A percentile compares a stretch with the other conserved stretches of the same genome.
These are phyloP conservation scores for Xylaria nigripes DNA, from an alignment of 495 filamentous ascomycete species.

Conservation along the genomic window DNA sequence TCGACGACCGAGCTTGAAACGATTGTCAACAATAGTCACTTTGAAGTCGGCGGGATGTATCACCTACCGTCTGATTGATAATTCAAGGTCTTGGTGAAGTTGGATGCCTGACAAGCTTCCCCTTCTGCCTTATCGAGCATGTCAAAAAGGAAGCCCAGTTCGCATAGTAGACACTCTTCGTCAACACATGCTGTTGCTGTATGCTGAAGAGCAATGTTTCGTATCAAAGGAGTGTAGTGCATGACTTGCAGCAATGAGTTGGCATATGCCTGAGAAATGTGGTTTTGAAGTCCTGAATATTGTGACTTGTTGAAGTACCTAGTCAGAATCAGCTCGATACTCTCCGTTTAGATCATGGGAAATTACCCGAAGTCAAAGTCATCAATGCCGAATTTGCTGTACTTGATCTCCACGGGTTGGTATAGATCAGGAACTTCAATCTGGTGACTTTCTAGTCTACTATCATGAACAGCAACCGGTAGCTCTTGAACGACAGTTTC, in stretches of 20 bases:
- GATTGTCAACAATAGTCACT: constrained; percentile 9
- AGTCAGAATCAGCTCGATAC: constrained; percentile 6
- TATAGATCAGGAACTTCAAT: constrained; percentile 78
- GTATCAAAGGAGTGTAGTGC: constrained; percentile 77
- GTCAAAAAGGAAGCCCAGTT: constrained; percentile 91
- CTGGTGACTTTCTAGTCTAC: constrained; percentile 53
- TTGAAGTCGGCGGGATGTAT: background rate
- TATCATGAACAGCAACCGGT: constrained; percentile 37
- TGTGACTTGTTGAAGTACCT: constrained; percentile 88
- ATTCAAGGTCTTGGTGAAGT: constrained; percentile 82
- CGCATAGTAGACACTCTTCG: constrained; percentile 82
- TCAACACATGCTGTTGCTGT: constrained; percentile 71
- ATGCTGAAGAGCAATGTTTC: constrained; percentile 87
- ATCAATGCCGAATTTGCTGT: constrained; percentile 93
- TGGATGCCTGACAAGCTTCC: constrained; percentile 93
- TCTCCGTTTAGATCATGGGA: background rate
- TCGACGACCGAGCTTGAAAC: constrained; percentile 48
- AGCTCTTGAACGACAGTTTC: constrained; percentile 51
- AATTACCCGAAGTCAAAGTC: constrained; percentile 93
- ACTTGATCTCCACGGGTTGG: constrained; percentile 88
- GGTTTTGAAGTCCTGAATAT: constrained; percentile 89
- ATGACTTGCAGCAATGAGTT: constrained; percentile 89
- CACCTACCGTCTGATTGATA: constrained; percentile 57
- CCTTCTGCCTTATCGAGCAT: constrained; percentile 96
- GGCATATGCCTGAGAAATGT: constrained; percentile 92